Evolutionary conservation across 2,329 filamentous ascomycete species (phyloP).

Genomic region (Colletotrichum sp.): DNA sequence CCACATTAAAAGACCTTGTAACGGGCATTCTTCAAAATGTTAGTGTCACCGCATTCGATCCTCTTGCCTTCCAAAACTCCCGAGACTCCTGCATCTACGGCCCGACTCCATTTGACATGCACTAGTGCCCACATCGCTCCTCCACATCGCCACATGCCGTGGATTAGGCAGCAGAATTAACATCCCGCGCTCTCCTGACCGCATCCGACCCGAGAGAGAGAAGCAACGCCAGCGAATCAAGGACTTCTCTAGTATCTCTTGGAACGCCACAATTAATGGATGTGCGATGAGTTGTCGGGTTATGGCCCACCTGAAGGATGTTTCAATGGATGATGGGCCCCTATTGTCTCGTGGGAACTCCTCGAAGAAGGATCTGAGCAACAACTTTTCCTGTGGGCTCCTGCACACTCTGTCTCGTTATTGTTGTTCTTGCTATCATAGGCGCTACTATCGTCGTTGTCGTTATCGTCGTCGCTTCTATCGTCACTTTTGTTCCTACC

Average conservation of each 20-base stretch:
- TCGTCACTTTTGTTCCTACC: neutral
- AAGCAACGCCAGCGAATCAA: neutral
- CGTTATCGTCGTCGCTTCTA: neutral
- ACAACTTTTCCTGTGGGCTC: neutral
- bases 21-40: neutral
- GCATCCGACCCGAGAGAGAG: neutral
- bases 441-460: neutral
- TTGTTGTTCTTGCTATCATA: neutral
- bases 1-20: neutral
- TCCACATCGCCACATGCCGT: neutral
- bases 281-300: neutral
- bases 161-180: conserved; percentile 14
- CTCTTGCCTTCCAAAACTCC: neutral
- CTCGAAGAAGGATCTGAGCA: neutral
- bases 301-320: neutral
- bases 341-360: neutral
- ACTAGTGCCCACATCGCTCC: neutral
- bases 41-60: neutral
- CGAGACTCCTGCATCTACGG: neutral
- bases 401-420: neutral
- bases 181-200: neutral
- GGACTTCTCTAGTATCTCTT: neutral
- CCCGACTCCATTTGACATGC: neutral
- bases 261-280: neutral
- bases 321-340: neutral